Conservation (phyloP, 106 monocot genomes). For the Dioscorea alata region DNA sequence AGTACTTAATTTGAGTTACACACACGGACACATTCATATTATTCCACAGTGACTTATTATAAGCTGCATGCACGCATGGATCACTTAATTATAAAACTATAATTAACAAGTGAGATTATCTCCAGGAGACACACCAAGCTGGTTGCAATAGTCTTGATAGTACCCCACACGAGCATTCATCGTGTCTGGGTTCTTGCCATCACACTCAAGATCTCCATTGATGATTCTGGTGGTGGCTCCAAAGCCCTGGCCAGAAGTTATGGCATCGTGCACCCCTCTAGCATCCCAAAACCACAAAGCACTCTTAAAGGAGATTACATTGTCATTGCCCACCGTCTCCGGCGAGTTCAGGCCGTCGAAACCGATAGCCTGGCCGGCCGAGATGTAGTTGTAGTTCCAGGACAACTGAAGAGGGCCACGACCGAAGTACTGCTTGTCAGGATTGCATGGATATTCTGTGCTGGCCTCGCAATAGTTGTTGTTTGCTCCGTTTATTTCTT, state of each 20-base stretch:
- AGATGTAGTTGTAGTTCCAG: conserved; percentile 43
- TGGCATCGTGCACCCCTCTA: conserved; percentile 5
- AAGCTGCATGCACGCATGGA: too few species aligned
- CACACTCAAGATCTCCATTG: conserved; percentile 31
- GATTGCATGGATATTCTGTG: conserved; percentile 12
- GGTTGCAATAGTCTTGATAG: conserved; percentile 5
- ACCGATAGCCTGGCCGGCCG: conserved; percentile 11
- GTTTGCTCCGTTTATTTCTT: conserved; percentile 20
- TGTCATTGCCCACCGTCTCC: conserved; percentile 22
- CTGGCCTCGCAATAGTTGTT: conserved; percentile 8
- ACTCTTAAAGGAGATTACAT: conserved; percentile 23
- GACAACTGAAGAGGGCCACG: conserved; percentile 30
- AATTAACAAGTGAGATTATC: too few species aligned
- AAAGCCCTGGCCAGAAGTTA: conserved; percentile 28
- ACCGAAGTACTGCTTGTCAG: conserved; percentile 20
- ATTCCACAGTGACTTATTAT: too few species aligned
- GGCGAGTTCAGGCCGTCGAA: conserved; percentile 29
- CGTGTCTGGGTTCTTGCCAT: conserved; percentile 9
- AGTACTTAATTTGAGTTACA: too few species aligned
- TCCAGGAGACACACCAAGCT: too few species aligned
- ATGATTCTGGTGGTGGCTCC: conserved; percentile 31
- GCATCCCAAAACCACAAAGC: conserved; percentile 39
- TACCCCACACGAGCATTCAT: conserved; percentile 17
- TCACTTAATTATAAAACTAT: too few species aligned
- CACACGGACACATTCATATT: too few species aligned